Base-by-base conservation (phyloP, 2,329 filamentous ascomycete species). In the Amauroascus verrucosus region DNA sequence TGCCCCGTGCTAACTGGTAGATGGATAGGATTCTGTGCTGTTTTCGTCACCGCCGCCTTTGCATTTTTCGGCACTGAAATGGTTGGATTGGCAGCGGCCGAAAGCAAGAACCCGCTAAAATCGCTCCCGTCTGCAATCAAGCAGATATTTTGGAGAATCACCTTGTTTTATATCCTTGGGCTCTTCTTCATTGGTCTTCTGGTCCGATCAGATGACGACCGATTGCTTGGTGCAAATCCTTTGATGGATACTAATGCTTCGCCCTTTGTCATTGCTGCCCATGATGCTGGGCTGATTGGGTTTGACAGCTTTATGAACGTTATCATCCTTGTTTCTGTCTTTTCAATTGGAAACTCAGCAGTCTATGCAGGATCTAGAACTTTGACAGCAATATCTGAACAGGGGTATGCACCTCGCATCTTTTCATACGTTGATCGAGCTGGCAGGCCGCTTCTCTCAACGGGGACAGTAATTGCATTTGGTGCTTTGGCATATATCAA, bases 251-350 rank as follows among this genome's bases (percentile, higher is more conserved):
- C 63, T 20, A 56, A 55, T 14, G 75, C 76, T 8, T 71, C 67
- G 43, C 84, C 83, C 7, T 86, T 83, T 60, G 85, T 89, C 54
- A 86, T 88, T 57, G 85, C 85, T 16, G 82, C 83, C 33, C 75
- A 77, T 14, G 77, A 80, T 30, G 85, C 85, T 2, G 82, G 83
- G 0, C 82, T 89, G 54, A 74, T 73, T 3, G 82, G 77, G 5
- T 77, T 89, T 3, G 82, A 84, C 0, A 81, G 80, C 6, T 78
- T 90, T 51, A 82, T 90, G 67, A 90, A 90, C 65, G 85, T 84
- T 35, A 75, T 88, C 24, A 82, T 90, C 60, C 75, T 89, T 59
- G 85, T 82, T 0, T 85, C 83, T 0, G 84, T 83, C 0, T 83
- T 80, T 69, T 87, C 83, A 0, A 77, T 84, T 0, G 81, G 79